phyloP scores from a whole-genome alignment of 805 yeast genomes.

The Candida sithepensis region DNA sequence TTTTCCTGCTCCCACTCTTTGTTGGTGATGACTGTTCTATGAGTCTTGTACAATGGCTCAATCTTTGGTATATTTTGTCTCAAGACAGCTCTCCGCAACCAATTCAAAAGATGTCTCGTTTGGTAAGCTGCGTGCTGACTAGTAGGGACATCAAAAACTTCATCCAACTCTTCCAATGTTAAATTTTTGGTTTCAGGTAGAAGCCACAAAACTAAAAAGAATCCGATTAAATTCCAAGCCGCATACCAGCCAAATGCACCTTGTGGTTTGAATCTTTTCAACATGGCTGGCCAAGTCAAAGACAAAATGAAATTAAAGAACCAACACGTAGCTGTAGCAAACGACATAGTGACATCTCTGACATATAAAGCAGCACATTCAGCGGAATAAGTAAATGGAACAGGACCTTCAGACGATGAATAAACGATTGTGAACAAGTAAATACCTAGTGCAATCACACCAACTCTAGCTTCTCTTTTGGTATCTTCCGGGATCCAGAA shows the following conservation, averaged over 20 bases:
- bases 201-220: conserved; percentile 66
- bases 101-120: conserved; percentile 36
- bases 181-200: conserved; percentile 70
- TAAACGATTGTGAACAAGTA: conserved; percentile 71
- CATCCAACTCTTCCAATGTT: conserved; percentile 75
- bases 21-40: conserved; percentile 57
- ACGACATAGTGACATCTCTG: conserved; percentile 76
- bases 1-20: conserved; percentile 62
- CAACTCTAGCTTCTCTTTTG: conserved; percentile 51
- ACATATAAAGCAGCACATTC: conserved; percentile 78
- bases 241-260: conserved; percentile 92
- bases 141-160: conserved; percentile 62
- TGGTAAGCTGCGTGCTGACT: conserved; percentile 51
- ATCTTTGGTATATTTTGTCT: conserved; percentile 45
- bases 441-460: conserved; percentile 66
- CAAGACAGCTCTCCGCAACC: conserved; percentile 45
- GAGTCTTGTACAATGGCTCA: conserved; percentile 54
- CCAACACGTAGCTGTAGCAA: conserved; percentile 75
- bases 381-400: conserved; percentile 85
- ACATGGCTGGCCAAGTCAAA: conserved; percentile 75
- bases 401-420: conserved; percentile 86
- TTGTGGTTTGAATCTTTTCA: conserved; percentile 62
- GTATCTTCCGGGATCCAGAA: conserved; percentile 55
- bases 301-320: conserved; percentile 68
- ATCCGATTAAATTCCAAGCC: conserved; percentile 74